phyloP scores from a whole-genome alignment of 1,284 basidiomycete genomes.

The Trichosporon faecale region DNA sequence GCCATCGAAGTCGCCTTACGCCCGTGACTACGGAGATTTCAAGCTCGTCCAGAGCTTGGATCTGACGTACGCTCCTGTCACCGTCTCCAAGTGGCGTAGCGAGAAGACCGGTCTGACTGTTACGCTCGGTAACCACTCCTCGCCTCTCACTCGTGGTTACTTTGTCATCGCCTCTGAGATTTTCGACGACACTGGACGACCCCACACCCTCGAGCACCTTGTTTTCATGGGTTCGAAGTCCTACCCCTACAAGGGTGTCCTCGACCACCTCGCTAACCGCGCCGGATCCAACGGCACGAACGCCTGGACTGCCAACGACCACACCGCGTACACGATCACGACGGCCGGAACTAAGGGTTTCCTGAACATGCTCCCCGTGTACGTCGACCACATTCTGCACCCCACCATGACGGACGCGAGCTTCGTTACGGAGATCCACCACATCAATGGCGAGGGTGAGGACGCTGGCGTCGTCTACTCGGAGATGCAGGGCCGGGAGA shows the following conservation, averaged over 20 bases:
- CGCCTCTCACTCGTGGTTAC: slow-evolving; percentile 77
- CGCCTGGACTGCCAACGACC: slow-evolving; percentile 60
- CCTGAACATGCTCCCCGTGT: slow-evolving; percentile 88
- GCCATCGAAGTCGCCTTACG: slow-evolving; percentile 15
- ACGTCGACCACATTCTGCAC: slow-evolving; percentile 95
- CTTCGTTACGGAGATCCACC: slow-evolving; percentile 91
- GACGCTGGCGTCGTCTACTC: slow-evolving; percentile 96
- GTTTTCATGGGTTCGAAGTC: slow-evolving; percentile 92
- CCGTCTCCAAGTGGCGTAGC: slow-evolving; percentile 50
- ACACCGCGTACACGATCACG: slow-evolving; percentile 94
- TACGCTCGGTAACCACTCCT: slow-evolving; percentile 64
- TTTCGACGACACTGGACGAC: slow-evolving; percentile 87
- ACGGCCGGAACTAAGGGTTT: slow-evolving; percentile 97
- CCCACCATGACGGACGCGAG: slow-evolving; percentile 89
- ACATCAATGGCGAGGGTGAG: slow-evolving; percentile 84
- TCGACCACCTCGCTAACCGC: slow-evolving; percentile 95
- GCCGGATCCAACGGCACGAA: slow-evolving; percentile 90
- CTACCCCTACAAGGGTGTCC: slow-evolving; percentile 95
- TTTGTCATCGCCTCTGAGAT: slow-evolving; percentile 93
- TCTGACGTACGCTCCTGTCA: slow-evolving; percentile 49
- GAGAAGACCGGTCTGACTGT: slow-evolving; percentile 54
- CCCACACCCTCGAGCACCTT: slow-evolving; percentile 89
- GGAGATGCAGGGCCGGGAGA: slow-evolving; percentile 98
- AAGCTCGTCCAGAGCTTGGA: slow-evolving; percentile 46
- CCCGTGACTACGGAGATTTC: slow-evolving; percentile 44